Evolutionary conservation across 2,329 filamentous ascomycete genomes (phyloP).

Genomic region (Lachnellula hyalina): DNA sequence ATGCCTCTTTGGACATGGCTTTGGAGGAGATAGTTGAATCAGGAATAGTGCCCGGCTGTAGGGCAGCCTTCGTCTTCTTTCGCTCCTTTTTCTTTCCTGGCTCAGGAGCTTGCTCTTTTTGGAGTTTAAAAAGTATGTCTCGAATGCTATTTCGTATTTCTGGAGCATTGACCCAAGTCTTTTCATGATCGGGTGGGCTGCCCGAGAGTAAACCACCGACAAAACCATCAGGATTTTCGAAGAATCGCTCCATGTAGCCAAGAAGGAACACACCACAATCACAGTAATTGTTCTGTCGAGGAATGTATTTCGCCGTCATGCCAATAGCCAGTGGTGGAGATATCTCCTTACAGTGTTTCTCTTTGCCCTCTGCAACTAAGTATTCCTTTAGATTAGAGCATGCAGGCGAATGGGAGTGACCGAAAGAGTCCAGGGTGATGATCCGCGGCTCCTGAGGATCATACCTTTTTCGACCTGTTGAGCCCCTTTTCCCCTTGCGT

Average conservation of each 20-base stretch:
- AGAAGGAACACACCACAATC: conserved; percentile 89
- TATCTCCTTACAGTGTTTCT: conserved; percentile 44
- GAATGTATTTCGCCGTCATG: conserved; percentile 70
- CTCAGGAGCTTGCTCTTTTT: conserved; percentile 45
- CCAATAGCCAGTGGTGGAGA: conserved; percentile 34
- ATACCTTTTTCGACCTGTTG: conserved; percentile 38
- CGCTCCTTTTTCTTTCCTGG: conserved; percentile 3
- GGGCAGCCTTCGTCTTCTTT: neutral
- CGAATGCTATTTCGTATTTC: conserved; percentile 62
- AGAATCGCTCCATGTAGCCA: conserved; percentile 78
- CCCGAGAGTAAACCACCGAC: conserved; percentile 59
- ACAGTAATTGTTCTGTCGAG: conserved; percentile 74
- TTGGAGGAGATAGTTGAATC: neutral
- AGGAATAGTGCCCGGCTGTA: neutral
- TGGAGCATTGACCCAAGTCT: conserved; percentile 43
- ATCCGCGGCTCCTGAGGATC: conserved; percentile 60
- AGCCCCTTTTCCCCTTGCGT: conserved; percentile 25
- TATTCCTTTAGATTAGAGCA: conserved; percentile 70
- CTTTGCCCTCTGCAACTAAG: conserved; percentile 64
- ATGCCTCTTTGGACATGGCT: neutral
- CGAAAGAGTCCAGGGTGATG: conserved; percentile 83
- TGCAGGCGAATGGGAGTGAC: conserved; percentile 56
- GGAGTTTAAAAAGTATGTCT: conserved; percentile 57
- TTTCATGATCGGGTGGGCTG: conserved; percentile 39
- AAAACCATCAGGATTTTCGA: conserved; percentile 68